These are phyloP conservation scores for Aphanomyces euteiches DNA, from an alignment of 352 stramenopile species.

Conservation along the genomic window DNA sequence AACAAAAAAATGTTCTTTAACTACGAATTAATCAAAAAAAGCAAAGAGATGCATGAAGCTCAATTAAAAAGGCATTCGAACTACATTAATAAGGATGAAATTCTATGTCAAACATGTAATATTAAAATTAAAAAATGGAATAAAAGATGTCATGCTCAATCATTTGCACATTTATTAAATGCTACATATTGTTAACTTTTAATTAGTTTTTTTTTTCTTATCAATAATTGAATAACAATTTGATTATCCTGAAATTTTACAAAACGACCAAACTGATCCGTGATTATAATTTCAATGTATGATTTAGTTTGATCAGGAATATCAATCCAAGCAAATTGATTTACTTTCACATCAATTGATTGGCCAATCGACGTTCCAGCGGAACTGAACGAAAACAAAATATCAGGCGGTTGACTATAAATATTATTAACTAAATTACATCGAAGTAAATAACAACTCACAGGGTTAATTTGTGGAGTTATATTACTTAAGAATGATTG, in stretches of 20 bases:
- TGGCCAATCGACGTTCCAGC: not conserved
- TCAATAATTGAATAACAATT: not conserved
- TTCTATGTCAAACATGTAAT: not conserved
- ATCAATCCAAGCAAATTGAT: not conserved
- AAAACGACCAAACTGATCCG: not conserved
- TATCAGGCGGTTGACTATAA: not conserved
- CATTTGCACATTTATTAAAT: too few relatives aligned
- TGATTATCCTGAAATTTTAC: not conserved
- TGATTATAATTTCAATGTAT: constrained; percentile 6
- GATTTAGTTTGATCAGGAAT: not conserved
- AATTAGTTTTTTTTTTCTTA: not conserved
- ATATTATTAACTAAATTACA: constrained; percentile 8
- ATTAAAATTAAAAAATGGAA: not conserved
- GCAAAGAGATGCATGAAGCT: too few relatives aligned
- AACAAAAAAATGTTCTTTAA: too few relatives aligned
- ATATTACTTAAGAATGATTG: constrained; percentile 2
- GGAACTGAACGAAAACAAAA: not conserved
- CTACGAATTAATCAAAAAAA: too few relatives aligned
- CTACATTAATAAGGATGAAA: not conserved
- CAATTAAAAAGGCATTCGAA: too few relatives aligned
- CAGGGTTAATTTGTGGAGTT: not conserved
- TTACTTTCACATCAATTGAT: not conserved
- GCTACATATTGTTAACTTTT: constrained; percentile 4
- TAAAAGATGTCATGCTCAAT: not conserved
- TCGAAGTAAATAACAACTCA: not conserved